A percentile compares a stretch with the other conserved stretches of the same genome.
Evolutionary conservation across 2,329 filamentous ascomycete species (phyloP).

Genomic region (Colletotrichum cordylinicola): DNA sequence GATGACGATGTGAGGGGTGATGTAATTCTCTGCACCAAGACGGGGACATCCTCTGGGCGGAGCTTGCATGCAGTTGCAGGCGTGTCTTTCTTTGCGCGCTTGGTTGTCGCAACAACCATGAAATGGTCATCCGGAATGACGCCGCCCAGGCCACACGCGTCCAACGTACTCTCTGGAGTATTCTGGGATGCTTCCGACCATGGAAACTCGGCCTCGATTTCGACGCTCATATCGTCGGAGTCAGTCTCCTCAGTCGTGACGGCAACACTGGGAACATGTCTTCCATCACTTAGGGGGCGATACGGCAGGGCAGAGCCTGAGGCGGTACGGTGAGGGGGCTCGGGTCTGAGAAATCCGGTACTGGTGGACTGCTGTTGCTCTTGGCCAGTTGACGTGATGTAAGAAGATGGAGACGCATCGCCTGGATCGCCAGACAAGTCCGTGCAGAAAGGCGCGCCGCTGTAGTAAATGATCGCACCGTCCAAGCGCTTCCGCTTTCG

Average conservation of each 20-base stretch:
- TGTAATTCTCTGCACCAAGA: constrained; percentile 47
- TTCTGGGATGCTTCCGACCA: constrained; percentile 52
- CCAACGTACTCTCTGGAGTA: constrained; percentile 46
- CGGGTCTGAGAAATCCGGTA: constrained; percentile 13
- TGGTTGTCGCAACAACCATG: constrained; percentile 58
- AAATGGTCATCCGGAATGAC: constrained; percentile 71
- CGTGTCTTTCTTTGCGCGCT: constrained; percentile 40
- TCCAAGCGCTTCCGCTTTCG: constrained; percentile 64
- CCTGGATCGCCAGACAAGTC: constrained; percentile 75
- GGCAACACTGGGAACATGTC: constrained; percentile 16
- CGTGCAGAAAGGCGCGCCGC: constrained; percentile 78
- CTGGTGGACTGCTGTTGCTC: constrained; percentile 33
- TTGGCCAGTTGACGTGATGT: constrained; percentile 52
- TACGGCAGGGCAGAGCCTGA: constrained; percentile 59
- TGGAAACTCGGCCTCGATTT: constrained; percentile 43
- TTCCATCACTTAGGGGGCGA: constrained; percentile 53
- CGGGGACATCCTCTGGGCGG: constrained; percentile 38
- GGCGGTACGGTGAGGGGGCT: constrained; percentile 39
- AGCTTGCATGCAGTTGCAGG: constrained; percentile 10
- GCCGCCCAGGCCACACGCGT: constrained; percentile 65
- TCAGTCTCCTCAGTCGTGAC: constrained; percentile 27
- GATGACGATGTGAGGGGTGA: constrained; percentile 45
- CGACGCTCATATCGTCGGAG: constrained; percentile 41
- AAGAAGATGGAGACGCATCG: constrained; percentile 51
- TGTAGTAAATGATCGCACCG: constrained; percentile 85